Percentiles rank a stretch among this genome's conserved stretches.
Evolutionary conservation across 768 basidiomycete genomes (phyloP).

Genomic region (Suillus americanus): DNA sequence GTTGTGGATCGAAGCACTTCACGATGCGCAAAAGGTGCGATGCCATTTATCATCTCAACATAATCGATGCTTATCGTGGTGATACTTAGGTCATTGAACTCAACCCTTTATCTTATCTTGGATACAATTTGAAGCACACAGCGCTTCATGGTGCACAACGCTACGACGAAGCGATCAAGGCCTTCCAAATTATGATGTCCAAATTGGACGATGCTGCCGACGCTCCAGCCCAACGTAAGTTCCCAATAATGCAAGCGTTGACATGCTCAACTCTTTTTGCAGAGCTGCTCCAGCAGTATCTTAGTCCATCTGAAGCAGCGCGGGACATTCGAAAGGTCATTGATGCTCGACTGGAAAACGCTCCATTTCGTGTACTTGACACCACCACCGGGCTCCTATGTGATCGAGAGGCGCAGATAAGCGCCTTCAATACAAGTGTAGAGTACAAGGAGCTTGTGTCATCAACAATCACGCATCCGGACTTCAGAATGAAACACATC

Average conservation of each 20-base stretch:
- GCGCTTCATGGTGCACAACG: neutral
- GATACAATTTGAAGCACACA: neutral
- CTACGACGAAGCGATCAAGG: neutral
- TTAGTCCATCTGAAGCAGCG: neutral
- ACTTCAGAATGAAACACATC: neutral
- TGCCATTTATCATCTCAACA: neutral
- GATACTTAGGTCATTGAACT: neutral
- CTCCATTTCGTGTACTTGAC: neutral
- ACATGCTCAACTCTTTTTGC: neutral
- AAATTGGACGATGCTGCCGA: neutral
- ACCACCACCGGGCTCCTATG: neutral
- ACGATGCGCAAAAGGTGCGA: neutral
- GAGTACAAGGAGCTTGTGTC: neutral
- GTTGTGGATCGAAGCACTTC: neutral
- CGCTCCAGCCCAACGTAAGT: neutral
- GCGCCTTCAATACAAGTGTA: neutral
- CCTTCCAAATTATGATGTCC: neutral
- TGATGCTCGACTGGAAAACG: neutral
- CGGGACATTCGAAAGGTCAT: neutral
- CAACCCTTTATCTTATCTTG: neutral
- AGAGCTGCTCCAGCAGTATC: neutral
- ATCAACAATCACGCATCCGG: neutral
- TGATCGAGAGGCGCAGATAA: neutral
- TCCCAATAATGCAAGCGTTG: neutral
- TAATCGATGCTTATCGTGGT: neutral